A percentile compares a stretch with the other conserved stretches of the same genome.
Evolutionary conservation across 2,329 filamentous ascomycete species (phyloP).

Genomic region (Penicillium psychrosexuale): DNA sequence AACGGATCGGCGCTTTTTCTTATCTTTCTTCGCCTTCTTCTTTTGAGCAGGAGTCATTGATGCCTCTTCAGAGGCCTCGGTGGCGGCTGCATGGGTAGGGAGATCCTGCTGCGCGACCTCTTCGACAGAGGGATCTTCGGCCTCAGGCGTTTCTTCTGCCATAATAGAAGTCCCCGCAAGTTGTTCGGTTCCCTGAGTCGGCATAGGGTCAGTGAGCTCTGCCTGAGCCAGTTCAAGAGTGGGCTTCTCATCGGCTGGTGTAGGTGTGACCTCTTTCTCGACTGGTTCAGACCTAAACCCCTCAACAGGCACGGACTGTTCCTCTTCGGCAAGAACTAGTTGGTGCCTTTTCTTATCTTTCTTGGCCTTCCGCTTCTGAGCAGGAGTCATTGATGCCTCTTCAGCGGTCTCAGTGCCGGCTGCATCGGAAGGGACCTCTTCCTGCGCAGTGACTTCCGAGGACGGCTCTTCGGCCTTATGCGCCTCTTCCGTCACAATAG

Average conservation of each 20-base stretch:
- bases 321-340: constrained; percentile 5
- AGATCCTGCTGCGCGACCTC: background rate
- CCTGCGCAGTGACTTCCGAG: background rate
- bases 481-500: constrained; percentile 1
- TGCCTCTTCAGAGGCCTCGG: constrained; percentile 4
- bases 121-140: background rate
- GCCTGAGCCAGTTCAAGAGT: background rate
- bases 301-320: background rate
- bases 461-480: background rate
- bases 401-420: background rate
- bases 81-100: background rate
- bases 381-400: constrained; percentile 15
- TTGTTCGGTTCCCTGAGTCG: background rate
- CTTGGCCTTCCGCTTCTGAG: constrained; percentile 20
- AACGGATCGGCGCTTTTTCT: constrained; percentile 22
- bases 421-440: constrained; percentile 1
- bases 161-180: background rate
- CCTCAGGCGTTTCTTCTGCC: background rate
- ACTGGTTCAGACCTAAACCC: constrained; percentile 1
- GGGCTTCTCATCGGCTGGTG: background rate
- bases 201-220: background rate
- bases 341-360: constrained; percentile 25
- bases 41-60: constrained; percentile 17
- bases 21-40: constrained; percentile 20
- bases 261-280: background rate